phyloP scores from a whole-genome alignment of 345 rosid species.

The Theobroma cacao region DNA sequence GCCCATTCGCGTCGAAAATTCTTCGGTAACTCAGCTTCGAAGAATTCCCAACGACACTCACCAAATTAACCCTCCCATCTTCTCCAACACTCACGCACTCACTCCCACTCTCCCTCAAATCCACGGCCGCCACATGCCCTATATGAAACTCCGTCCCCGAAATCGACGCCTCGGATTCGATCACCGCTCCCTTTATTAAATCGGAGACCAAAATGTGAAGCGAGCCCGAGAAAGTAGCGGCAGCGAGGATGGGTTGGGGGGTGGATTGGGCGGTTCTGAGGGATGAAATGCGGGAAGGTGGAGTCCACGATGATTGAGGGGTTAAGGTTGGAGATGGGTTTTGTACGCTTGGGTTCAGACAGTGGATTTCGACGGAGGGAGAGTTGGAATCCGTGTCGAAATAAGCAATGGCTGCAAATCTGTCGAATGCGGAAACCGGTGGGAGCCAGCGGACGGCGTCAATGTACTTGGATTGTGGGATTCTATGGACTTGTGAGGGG shows the following conservation, averaged over 20 bases:
- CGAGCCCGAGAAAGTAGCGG: slow-evolving; percentile 56
- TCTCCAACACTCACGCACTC: slow-evolving; percentile 76
- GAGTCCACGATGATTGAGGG: slow-evolving; percentile 44
- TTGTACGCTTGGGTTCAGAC: slow-evolving; percentile 29
- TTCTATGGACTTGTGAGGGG: slow-evolving; percentile 40
- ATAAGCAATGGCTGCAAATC: slow-evolving; percentile 46
- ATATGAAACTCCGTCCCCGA: slow-evolving; percentile 42
- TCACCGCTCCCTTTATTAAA: slow-evolving; percentile 26
- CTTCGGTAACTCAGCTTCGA: slow-evolving; percentile 37
- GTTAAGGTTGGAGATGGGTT: slow-evolving; percentile 23
- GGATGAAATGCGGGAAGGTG: slow-evolving; percentile 67
- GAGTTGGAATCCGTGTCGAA: slow-evolving; percentile 51
- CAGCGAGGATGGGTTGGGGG: slow-evolving; percentile 46
- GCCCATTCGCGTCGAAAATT: slow-evolving; percentile 70
- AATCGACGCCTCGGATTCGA: slow-evolving; percentile 34
- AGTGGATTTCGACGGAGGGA: slow-evolving; percentile 56
- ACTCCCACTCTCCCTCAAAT: slow-evolving; percentile 54
- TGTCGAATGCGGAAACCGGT: slow-evolving; percentile 62
- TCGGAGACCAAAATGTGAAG: slow-evolving; percentile 43
- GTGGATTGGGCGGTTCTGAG: slow-evolving; percentile 38
- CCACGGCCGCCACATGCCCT: slow-evolving; percentile 60
- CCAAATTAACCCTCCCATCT: slow-evolving; percentile 51
- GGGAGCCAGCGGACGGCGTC: slow-evolving; percentile 90
- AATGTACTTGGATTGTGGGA: slow-evolving; percentile 58
- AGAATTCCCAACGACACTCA: slow-evolving; percentile 32